Conservation (phyloP, 768 basidiomycete genomes). For the Boletus sp. region DNA sequence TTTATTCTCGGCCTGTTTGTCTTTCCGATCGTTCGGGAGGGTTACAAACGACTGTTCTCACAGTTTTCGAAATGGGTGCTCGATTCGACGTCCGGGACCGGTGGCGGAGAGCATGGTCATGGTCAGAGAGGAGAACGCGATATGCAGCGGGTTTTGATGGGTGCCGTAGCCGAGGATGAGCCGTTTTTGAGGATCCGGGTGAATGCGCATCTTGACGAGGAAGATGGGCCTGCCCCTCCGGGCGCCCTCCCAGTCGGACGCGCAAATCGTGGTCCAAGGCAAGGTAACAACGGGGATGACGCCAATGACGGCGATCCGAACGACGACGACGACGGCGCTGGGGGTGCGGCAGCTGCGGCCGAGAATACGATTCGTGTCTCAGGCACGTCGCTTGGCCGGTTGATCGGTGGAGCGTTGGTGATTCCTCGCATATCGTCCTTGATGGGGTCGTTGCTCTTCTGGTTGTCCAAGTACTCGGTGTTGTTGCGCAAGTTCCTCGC, state of each 20-base stretch:
- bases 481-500: constrained; percentile 27
- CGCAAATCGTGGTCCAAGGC: constrained; percentile 10
- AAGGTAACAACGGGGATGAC: constrained; percentile 9
- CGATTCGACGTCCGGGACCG: constrained; percentile 28
- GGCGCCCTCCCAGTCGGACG: constrained; percentile 14
- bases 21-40: constrained; percentile 43
- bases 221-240: constrained; percentile 11
- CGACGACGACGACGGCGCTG: constrained; percentile 16
- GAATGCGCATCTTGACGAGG: constrained; percentile 35
- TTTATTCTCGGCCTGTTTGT: constrained; percentile 52
- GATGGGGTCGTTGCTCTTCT: constrained; percentile 61
- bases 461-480: constrained; percentile 41
- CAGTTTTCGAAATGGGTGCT: constrained; percentile 43
- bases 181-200: constrained; percentile 30
- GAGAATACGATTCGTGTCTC: constrained; percentile 58
- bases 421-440: constrained; percentile 61
- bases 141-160: constrained; percentile 24
- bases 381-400: constrained; percentile 58
- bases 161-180: constrained; percentile 24
- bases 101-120: constrained; percentile 8
- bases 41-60: constrained; percentile 43
- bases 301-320: constrained; percentile 7
- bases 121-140: constrained; percentile 15
- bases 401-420: constrained; percentile 66
- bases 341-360: constrained; percentile 46